A percentile compares a stretch with the other conserved stretches of the same genome.
These are phyloP conservation scores for Populus tomentosa DNA, from an alignment of 441 rosid genomes.

Conservation along the genomic window DNA sequence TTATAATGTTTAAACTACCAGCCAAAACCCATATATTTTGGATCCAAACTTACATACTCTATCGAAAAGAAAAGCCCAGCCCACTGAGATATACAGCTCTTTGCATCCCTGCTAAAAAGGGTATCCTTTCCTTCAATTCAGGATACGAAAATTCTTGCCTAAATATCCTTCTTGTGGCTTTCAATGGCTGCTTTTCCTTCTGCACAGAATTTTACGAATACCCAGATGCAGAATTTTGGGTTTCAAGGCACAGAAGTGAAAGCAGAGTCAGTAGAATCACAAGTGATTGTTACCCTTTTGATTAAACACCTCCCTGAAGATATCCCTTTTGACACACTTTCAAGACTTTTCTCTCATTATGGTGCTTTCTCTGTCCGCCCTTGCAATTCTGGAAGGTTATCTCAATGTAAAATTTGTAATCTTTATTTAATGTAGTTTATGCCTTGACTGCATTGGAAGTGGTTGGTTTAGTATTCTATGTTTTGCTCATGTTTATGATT, in stretches of 20 bases:
- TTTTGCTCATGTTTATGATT: neutral
- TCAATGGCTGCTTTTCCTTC: constrained; percentile 18
- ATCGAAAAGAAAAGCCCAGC: neutral
- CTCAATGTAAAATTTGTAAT: neutral
- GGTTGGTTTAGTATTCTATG: neutral
- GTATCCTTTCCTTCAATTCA: neutral
- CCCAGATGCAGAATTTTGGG: neutral
- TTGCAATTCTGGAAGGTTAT: constrained; percentile 65
- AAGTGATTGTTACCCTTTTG: constrained; percentile 40
- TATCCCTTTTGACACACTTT: constrained; percentile 66
- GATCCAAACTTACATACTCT: neutral
- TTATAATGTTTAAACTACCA: neutral
- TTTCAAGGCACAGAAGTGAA: constrained; percentile 9
- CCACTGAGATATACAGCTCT: neutral
- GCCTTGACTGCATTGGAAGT: neutral
- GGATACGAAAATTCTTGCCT: neutral
- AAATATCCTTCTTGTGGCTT: neutral
- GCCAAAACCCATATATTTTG: neutral
- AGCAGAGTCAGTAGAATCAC: constrained; percentile 14
- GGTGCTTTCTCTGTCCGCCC: constrained; percentile 79
- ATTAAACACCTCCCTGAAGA: constrained; percentile 83
- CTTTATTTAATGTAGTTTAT: neutral
- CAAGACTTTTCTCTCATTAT: constrained; percentile 73
- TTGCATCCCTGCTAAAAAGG: neutral
- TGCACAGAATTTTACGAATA: neutral